A percentile compares a stretch with the other conserved stretches of the same genome.
Conservation (phyloP, 2,329 filamentous ascomycete genomes). For the Cadophora sp. region DNA sequence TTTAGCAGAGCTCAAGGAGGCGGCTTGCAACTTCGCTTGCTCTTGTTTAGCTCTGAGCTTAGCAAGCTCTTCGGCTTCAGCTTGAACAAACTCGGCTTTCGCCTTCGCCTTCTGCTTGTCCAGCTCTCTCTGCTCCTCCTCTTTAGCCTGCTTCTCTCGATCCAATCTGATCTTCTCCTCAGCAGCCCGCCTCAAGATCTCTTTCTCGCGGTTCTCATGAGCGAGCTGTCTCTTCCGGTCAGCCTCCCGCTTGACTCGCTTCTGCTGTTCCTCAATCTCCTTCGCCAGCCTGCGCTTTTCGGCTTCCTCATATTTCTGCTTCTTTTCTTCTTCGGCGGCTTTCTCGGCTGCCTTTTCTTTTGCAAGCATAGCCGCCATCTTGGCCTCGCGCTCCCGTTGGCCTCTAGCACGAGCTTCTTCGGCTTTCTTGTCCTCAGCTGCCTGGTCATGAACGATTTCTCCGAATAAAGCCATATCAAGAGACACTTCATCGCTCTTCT, state of each 20-base stretch:
- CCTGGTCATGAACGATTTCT: constrained; percentile 30
- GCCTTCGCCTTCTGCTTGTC: constrained; percentile 17
- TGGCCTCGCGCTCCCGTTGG: constrained; percentile 15
- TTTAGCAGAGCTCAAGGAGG: constrained; percentile 29
- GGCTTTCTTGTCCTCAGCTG: constrained; percentile 20
- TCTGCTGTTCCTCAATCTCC: constrained; percentile 19
- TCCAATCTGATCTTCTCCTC: constrained; percentile 20
- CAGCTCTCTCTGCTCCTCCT: constrained; percentile 16
- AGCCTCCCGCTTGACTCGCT: constrained; percentile 21
- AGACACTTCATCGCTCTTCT: constrained; percentile 18
- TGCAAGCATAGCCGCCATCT: constrained; percentile 7
- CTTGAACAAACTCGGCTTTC: constrained; percentile 19
- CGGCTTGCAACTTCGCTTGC: constrained; percentile 28
- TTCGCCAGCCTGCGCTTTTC: constrained; percentile 11
- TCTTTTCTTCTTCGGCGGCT: constrained; percentile 14
- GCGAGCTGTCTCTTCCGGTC: constrained; percentile 18
- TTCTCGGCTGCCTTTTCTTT: constrained; percentile 13
- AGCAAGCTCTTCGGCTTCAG: constrained; percentile 22
- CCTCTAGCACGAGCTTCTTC: constrained; percentile 19
- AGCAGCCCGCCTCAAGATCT: constrained; percentile 21
- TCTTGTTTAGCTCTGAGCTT: constrained; percentile 31
- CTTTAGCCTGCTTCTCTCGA: constrained; percentile 22
- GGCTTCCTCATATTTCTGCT: constrained; percentile 5
- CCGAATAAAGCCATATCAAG: constrained; percentile 35
- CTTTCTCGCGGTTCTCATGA: constrained; percentile 22